A percentile compares a stretch with the other conserved stretches of the same genome.
Conservation (phyloP, 805 yeast species). For the Yarrowia alimentaria region DNA sequence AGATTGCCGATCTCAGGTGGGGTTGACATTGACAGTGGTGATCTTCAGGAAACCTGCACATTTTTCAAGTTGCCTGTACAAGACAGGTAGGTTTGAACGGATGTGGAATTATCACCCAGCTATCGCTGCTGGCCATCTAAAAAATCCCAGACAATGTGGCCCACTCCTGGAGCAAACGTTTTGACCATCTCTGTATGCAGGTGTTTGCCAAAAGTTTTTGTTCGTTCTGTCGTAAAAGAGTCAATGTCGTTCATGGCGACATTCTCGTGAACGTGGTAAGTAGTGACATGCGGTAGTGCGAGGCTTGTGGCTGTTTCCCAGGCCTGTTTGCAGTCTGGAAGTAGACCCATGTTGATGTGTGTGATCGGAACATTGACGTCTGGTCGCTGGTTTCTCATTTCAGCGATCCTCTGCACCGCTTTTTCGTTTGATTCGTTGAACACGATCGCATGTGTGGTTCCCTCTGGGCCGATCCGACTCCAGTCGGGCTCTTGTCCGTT, state of each 20-base stretch:
- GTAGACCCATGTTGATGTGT: constrained; percentile 74
- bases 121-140: constrained; percentile 21
- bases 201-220: constrained; percentile 30
- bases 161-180: constrained; percentile 83
- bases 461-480: constrained; percentile 28
- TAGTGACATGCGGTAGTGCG: constrained; percentile 13
- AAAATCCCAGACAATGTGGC: constrained; percentile 65
- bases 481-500: constrained; percentile 37
- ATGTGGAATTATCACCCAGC: too few relatives aligned
- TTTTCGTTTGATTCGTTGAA: constrained; percentile 64
- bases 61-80: too few relatives aligned
- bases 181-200: constrained; percentile 63
- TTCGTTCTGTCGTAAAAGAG: constrained; percentile 36
- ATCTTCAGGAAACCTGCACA: too few relatives aligned
- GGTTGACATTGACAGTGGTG: too few relatives aligned
- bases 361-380: constrained; percentile 37
- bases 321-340: constrained; percentile 66
- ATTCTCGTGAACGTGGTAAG: constrained; percentile 73
- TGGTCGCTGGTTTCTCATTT: constrained; percentile 29
- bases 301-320: constrained; percentile 51
- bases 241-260: constrained; percentile 49
- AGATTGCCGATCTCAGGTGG: too few relatives aligned
- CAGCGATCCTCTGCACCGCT: constrained; percentile 45
- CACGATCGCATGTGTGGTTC: constrained; percentile 45
- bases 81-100: too few relatives aligned